Conservation (phyloP, 2,329 filamentous ascomycete species). For the Sporothrix brasiliensis region DNA sequence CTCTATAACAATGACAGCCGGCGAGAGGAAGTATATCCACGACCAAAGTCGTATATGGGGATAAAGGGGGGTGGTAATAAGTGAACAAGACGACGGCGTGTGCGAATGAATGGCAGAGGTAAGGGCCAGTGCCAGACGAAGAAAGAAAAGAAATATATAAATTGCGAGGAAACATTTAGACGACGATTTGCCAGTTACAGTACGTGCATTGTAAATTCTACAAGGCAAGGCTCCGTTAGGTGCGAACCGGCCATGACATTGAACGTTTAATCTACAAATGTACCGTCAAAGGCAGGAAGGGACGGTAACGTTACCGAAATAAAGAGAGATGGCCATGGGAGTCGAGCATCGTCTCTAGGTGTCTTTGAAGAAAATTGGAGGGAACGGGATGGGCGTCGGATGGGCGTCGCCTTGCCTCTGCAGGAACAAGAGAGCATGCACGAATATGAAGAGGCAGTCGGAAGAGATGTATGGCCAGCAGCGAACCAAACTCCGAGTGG, state of each 20-base stretch:
- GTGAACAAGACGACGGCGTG: neutral
- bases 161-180: neutral
- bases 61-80: neutral
- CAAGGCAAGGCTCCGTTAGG: neutral
- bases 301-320: constrained; percentile 32
- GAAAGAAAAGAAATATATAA: constrained; percentile 2
- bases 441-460: neutral
- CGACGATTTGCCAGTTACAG: neutral
- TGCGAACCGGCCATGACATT: neutral
- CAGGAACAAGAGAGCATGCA: neutral
- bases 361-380: neutral
- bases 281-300: constrained; percentile 5
- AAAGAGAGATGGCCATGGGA: neutral
- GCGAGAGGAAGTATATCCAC: neutral
- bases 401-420: neutral
- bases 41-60: neutral
- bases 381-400: neutral
- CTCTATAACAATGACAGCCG: neutral
- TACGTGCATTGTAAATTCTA: constrained; percentile 4
- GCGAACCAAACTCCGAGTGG: neutral
- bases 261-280: constrained; percentile 3
- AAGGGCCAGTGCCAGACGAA: constrained; percentile 21
- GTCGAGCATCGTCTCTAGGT: neutral
- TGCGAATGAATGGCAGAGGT: constrained; percentile 7
- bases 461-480: neutral